Evolutionary conservation across 768 basidiomycete genomes (phyloP).

Genomic region (Amanita rimosa): DNA sequence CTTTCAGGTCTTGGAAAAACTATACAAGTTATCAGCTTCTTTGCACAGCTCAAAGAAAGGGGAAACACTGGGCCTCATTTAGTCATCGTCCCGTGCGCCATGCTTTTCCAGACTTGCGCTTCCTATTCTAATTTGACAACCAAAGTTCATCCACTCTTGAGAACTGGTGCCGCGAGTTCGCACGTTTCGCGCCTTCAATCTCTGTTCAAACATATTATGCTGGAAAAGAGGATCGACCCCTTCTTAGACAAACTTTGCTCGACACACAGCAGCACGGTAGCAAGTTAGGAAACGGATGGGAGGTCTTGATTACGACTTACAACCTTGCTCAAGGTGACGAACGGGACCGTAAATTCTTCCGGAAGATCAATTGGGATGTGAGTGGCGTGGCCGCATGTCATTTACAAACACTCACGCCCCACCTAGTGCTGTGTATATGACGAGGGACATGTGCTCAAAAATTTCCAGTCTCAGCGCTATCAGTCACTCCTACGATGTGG

Average conservation of each 20-base stretch:
- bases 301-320: conserved; percentile 94
- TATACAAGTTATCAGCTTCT: conserved; percentile 95
- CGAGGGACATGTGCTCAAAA: conserved; percentile 96
- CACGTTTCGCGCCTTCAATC: conserved; percentile 79
- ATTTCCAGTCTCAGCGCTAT: conserved; percentile 96
- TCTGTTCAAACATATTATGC: conserved; percentile 90
- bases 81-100: conserved; percentile 85
- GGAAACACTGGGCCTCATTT: conserved; percentile 81
- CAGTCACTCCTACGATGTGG: conserved; percentile 77
- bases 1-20: conserved; percentile 89
- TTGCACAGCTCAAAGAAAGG: conserved; percentile 77
- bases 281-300: conserved; percentile 56
- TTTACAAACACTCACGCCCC: conserved; percentile 2
- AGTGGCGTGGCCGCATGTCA: conserved; percentile 19
- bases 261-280: conserved; percentile 41
- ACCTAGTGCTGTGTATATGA: conserved; percentile 86
- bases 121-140: conserved; percentile 6
- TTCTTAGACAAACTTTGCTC: conserved; percentile 60
- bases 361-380: conserved; percentile 86
- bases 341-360: conserved; percentile 88
- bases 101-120: background rate
- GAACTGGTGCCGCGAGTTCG: conserved; percentile 98
- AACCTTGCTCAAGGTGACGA: conserved; percentile 87
- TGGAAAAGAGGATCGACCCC: conserved; percentile 73
- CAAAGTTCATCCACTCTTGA: conserved; percentile 87